Base-by-base conservation (phyloP, 495 filamentous ascomycete species). In the Daldinia bambusicola region DNA sequence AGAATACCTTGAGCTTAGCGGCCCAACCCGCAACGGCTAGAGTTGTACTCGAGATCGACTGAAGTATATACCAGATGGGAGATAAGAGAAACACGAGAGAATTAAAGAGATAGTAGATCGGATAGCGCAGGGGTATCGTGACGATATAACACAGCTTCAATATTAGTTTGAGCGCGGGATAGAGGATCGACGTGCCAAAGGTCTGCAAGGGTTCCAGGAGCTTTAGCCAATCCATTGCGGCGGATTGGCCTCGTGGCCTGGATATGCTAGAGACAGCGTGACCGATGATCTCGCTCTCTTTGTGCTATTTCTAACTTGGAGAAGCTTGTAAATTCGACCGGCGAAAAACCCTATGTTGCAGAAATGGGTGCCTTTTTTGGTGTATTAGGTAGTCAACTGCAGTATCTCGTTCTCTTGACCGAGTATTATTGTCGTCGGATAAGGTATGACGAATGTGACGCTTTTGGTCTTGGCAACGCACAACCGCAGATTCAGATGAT, bases 1-100 rank as follows among this genome's bases (percentile, higher is more conserved):
- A 57, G 16, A 37, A 51, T 84, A 92, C 91, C 88, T 93, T 89
- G 59, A 92, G 84, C 75, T 83, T 89, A 22, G 79, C 78, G 1
- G 91, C 73, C 30, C 90, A 63, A 48, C 77, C 52, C 38, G 79
- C 58, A 36, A 80, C 48, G 62, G 61, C 65, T 13, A 67, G 55
- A 6, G 66, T 56, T 18, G 70, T 20, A 34, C 60, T 50, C 2
- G 67, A 64, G 45, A 76, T 65, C 50, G 78, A 75, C 14, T 77
- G 71, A 38, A 81, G 69, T 14, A 79, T 71, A 26, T 78, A 80
- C 52, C 76, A 74, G 30, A 80, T 62, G 26, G 82, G 79, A 43
- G 80, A 78, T 38, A 77, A 58, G 55, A 79, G 59, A 53, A 80
- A 69, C 48, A 76, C 32, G 57, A 81, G 41, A 63, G 64, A 51